Base-by-base conservation (phyloP, 208 protist genomes). In the Trypanosoma congolense region DNA sequence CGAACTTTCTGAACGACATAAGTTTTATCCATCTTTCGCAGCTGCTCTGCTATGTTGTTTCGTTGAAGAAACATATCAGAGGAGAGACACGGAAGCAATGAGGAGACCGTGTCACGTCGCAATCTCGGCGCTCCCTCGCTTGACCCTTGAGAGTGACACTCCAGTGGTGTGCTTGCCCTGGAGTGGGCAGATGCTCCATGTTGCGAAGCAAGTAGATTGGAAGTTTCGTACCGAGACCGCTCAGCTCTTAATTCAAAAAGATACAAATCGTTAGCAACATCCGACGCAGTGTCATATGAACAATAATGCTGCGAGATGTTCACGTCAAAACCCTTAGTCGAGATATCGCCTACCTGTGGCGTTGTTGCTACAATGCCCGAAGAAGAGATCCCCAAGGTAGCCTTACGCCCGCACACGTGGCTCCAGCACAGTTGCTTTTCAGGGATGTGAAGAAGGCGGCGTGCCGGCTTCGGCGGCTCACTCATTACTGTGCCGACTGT, bases 401-500 rank as follows among this genome's bases (percentile, higher is more conserved):
- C 10, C 35, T 14, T 14, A 14, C 10, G 35, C 21, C 6, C 6
- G 6, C 42, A 19, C 21, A n/a, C 5, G 6, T 19, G 42, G 10
- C n/a, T n/a, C 6, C 42, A 9, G 6, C 42, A 24, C 42, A 22
- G 42, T 8, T 9, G 6, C 12, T 6, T 8, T 46, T 46, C 42
- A 19, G 12, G 6, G 12, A 12, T 6, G 9, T 6, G 12, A n/a
- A 46, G 5, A 25, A 46, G 10, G 30, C 55, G 45, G 38, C 60
- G 61, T 1, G 46, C 6, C 10, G 53, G 62, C 19, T 18, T 47
- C 2, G 36, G 47, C 6, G 62, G 26, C 10, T 61, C 62, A 38
- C 56, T 35, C 62, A 69, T 69, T 21, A 69, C 47, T 0, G 29
- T 42, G 8, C 62, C 38, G 16, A 69, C 62, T 1, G 62, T 69